Evolutionary conservation across 2,329 filamentous ascomycete species (phyloP), one percentile per base, ranked within the genome.

Genomic region (Penicillium sp.): DNA sequence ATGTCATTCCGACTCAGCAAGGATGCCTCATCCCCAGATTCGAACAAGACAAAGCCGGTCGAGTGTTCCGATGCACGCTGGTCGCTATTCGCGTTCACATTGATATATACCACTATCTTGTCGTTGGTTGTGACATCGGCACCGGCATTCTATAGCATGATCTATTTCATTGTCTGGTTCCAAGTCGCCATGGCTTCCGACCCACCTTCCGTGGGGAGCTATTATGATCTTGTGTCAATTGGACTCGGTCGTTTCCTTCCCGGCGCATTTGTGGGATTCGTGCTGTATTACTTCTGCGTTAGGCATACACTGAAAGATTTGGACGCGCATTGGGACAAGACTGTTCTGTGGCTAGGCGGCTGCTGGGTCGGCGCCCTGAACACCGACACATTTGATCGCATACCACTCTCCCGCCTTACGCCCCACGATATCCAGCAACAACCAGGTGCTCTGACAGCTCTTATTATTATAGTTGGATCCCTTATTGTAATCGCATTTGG

Each of bases 381-480:
- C 70, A 85, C 83, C 60, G 82, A 85, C 67, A 86, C 83, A 0
- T 85, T 86, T 63, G 83, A 85, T 69, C 78, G 79, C 45, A 83
- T 86, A 46, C 83, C 83, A 0, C 82, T 86, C 39, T 81, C 84
- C 52, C 82, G 83, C 16, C 74, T 86, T 19, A 86, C 83, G 0
- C 81, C 82, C 0, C 82, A 84, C 63, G 83, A 86, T 61, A 76
- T 86, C 62, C 68, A 82, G 61, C 78, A 82, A 35, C 83, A 86
- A 62, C 83, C 83, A 0, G 83, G 83, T 14, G 83, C 83, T 3
- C 72, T 85, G 2, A 77, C 79, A 0, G 81, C 83, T 1, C 72
- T 86, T 8, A 78, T 84, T 56, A 77, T 77, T 47, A 75, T 85
- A 45, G 71, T 84, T 2, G 64, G 78, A 2, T 61, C 73, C 4